Conservation (phyloP, 2,329 filamentous ascomycete genomes). For the Penicillium brevicompactum region DNA sequence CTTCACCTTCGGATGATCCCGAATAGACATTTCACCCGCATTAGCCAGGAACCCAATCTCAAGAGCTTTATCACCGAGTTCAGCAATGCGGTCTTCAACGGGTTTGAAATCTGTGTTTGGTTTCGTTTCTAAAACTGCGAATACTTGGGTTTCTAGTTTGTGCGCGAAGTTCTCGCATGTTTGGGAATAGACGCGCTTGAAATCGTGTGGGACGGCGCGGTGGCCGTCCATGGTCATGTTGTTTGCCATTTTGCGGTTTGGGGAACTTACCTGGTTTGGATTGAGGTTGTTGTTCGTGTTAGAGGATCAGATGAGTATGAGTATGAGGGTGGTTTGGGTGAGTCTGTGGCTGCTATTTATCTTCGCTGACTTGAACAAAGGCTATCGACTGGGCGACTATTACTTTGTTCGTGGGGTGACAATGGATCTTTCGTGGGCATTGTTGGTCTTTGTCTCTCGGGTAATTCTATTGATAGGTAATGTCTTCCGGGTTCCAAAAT, state of each 20-base stretch:
- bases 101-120: neutral
- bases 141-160: conserved; percentile 5
- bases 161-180: conserved; percentile 2
- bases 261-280: neutral
- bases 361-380: no score
- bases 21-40: neutral
- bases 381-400: no score
- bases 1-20: neutral
- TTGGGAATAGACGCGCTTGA: neutral
- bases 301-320: neutral
- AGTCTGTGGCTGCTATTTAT: no score
- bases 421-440: no score
- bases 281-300: no score
- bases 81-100: neutral
- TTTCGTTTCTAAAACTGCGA: neutral
- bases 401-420: no score
- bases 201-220: neutral
- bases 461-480: no score
- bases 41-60: conserved; percentile 2
- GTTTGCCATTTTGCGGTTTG: neutral
- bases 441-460: no score
- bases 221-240: neutral
- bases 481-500: no score
- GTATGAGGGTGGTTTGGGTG: neutral
- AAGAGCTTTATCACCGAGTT: neutral